Conservation (phyloP, 2,329 filamentous ascomycete genomes). For the Ascochyta clinopodiicola region DNA sequence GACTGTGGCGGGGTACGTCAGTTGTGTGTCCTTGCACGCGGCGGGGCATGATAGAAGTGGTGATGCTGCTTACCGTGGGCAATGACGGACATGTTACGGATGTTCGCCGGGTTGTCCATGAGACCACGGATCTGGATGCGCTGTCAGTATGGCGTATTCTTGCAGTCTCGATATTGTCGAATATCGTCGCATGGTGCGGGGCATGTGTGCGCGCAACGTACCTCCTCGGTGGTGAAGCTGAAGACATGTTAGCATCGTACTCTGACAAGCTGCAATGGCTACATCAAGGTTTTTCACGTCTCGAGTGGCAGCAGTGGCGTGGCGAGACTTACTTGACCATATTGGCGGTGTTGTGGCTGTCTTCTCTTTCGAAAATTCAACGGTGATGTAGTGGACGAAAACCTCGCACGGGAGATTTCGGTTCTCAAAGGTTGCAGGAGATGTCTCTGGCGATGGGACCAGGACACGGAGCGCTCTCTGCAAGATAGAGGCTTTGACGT, state of each 20-base stretch:
- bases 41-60: not conserved
- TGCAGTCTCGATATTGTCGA: not conserved
- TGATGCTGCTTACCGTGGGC: slow-evolving; percentile 73
- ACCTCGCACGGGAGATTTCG: slow-evolving; percentile 47
- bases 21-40: slow-evolving; percentile 20
- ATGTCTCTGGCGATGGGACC: slow-evolving; percentile 45
- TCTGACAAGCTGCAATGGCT: slow-evolving; percentile 7
- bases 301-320: not conserved
- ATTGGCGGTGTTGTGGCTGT: slow-evolving; percentile 75
- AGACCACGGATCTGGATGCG: slow-evolving; percentile 69
- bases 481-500: slow-evolving; percentile 30
- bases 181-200: slow-evolving; percentile 28
- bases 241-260: slow-evolving; percentile 57
- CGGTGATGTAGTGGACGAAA: slow-evolving; percentile 38
- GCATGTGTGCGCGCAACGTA: slow-evolving; percentile 52
- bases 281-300: not conserved
- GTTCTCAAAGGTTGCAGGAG: slow-evolving; percentile 28
- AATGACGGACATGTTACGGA: slow-evolving; percentile 99
- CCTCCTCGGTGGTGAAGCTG: slow-evolving; percentile 97
- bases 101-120: slow-evolving; percentile 80
- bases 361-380: slow-evolving; percentile 46
- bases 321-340: slow-evolving; percentile 95
- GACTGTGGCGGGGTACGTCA: slow-evolving; percentile 60
- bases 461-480: slow-evolving; percentile 38
- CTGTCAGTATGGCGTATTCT: slow-evolving; percentile 36